Evolutionary conservation across 768 basidiomycete genomes (phyloP).

Genomic region (Phaeotremella fagi): DNA sequence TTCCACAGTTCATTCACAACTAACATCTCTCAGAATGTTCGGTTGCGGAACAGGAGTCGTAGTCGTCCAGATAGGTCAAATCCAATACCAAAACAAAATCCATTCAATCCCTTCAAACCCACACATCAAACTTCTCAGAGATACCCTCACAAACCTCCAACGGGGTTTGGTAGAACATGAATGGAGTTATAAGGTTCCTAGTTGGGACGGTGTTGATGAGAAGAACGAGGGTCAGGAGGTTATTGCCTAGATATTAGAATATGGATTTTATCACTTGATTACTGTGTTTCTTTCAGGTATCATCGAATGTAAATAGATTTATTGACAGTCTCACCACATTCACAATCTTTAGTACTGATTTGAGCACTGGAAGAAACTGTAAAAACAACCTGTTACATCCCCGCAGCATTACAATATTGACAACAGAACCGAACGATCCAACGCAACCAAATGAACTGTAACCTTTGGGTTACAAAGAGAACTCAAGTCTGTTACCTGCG

Average conservation of each 20-base stretch:
- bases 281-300: too few species aligned
- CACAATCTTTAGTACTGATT: too few species aligned
- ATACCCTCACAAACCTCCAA: conserved; percentile 39
- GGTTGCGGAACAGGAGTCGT: conserved; percentile 44
- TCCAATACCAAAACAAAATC: conserved; percentile 26
- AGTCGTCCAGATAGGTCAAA: conserved; percentile 31
- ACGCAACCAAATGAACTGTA: too few species aligned
- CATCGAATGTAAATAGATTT: too few species aligned
- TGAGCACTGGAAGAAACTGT: too few species aligned
- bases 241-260: too few species aligned
- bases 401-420: too few species aligned
- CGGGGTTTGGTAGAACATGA: conserved; percentile 31
- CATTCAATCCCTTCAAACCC: conserved; percentile 35
- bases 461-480: conserved; percentile 12
- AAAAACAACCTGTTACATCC: too few species aligned
- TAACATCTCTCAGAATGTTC: conserved; percentile 29
- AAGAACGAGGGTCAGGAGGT: conserved; percentile 22
- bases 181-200: conserved; percentile 36
- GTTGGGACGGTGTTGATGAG: conserved; percentile 24
- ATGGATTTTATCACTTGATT: too few species aligned
- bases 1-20: neutral
- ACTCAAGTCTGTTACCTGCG: conserved; percentile 43
- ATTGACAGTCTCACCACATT: too few species aligned
- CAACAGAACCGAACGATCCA: too few species aligned
- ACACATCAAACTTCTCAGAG: conserved; percentile 27